These are phyloP conservation scores for Lactifluus echinatus DNA, from an alignment of 768 basidiomycete species.

Conservation along the genomic window DNA sequence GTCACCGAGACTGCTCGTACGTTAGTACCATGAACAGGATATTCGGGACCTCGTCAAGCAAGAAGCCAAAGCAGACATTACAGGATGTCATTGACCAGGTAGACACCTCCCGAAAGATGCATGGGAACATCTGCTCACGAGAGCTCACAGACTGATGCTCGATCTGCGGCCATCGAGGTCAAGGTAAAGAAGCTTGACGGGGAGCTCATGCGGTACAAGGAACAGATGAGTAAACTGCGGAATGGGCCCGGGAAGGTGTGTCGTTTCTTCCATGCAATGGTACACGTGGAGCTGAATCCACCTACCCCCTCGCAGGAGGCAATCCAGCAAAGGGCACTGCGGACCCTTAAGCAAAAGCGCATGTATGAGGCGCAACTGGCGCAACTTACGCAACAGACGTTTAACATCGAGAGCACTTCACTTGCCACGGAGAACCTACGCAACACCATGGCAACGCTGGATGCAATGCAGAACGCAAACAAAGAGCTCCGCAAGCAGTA, in stretches of 20 bases:
- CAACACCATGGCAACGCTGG: slow-evolving; percentile 98
- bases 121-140: neutral
- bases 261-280: neutral
- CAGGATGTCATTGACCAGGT: slow-evolving; percentile 92
- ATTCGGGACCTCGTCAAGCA: slow-evolving; percentile 64
- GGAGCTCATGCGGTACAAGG: slow-evolving; percentile 85
- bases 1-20: too few species aligned
- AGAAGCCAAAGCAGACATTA: slow-evolving; percentile 79
- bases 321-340: slow-evolving; percentile 88
- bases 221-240: slow-evolving; percentile 90
- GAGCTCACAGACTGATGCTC: slow-evolving; percentile 64
- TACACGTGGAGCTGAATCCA: neutral
- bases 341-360: slow-evolving; percentile 89
- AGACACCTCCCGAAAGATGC: slow-evolving; percentile 24
- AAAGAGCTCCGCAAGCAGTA: slow-evolving; percentile 97
- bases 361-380: slow-evolving; percentile 92
- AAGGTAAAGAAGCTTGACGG: slow-evolving; percentile 96
- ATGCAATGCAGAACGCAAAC: slow-evolving; percentile 93
- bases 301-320: slow-evolving; percentile 73
- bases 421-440: slow-evolving; percentile 96
- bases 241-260: slow-evolving; percentile 92
- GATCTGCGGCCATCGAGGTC: slow-evolving; percentile 85
- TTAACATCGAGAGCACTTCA: slow-evolving; percentile 96
- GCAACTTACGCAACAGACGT: slow-evolving; percentile 89
- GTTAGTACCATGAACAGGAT: slow-evolving; percentile 83